Percentiles rank a stretch among this genome's conserved stretches.
Evolutionary conservation across 2,329 filamentous ascomycete genomes (phyloP).

Genomic region (Epichloe sp.): DNA sequence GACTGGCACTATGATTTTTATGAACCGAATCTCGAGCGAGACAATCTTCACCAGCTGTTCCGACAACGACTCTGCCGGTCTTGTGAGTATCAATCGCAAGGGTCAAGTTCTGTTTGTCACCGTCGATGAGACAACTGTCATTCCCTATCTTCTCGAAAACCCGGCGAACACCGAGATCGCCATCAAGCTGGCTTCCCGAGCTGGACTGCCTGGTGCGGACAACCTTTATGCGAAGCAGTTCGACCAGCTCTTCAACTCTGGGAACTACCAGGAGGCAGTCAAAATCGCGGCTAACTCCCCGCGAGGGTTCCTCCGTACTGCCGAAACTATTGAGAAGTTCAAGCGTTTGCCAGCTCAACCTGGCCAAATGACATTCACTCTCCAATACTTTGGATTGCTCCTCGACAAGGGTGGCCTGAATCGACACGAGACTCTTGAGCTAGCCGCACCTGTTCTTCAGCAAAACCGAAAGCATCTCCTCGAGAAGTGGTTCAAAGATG

Average conservation of each 20-base stretch:
- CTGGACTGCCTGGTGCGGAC: conserved; percentile 86
- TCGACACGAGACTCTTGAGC: conserved; percentile 83
- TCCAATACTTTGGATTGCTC: conserved; percentile 96
- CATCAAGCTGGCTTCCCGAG: conserved; percentile 90
- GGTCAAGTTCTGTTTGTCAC: conserved; percentile 91
- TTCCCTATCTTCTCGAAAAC: conserved; percentile 92
- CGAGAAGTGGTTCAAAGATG: conserved; percentile 95
- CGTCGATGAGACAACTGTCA: conserved; percentile 81
- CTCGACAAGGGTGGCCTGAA: conserved; percentile 92
- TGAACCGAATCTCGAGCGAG: conserved; percentile 99
- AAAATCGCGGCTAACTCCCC: conserved; percentile 96
- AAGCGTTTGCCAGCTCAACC: conserved; percentile 71
- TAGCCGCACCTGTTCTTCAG: conserved; percentile 80
- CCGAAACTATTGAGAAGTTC: conserved; percentile 92
- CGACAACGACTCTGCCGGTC: conserved; percentile 72
- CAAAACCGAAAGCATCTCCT: conserved; percentile 92
- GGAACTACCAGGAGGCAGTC: conserved; percentile 76
- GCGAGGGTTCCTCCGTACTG: conserved; percentile 83
- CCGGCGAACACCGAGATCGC: conserved; percentile 87
- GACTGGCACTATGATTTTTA: conserved; percentile 90
- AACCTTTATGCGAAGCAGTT: conserved; percentile 88
- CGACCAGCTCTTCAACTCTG: conserved; percentile 68
- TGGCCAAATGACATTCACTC: conserved; percentile 81
- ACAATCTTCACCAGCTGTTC: conserved; percentile 92
- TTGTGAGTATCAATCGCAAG: conserved; percentile 93